phyloP scores from a whole-genome alignment of 164 flowering plant species.

The Macadamia tetraphylla region DNA sequence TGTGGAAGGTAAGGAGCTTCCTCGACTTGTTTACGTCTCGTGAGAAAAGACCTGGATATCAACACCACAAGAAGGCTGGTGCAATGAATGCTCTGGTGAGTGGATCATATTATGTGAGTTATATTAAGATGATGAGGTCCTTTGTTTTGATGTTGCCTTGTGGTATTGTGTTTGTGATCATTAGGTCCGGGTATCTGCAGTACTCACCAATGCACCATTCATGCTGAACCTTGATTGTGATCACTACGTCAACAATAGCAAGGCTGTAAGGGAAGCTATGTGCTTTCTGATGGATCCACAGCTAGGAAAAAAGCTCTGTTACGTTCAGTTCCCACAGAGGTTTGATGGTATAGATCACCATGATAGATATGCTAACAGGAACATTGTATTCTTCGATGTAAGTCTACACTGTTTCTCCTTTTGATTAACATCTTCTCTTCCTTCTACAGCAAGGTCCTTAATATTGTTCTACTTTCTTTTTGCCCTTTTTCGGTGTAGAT shows the following conservation, averaged over 20 bases:
- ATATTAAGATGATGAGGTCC: no score
- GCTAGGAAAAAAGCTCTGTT: constrained; percentile 83
- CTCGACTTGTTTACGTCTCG: constrained; percentile 26
- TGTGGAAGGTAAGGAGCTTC: constrained; percentile 83
- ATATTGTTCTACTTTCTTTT: no score
- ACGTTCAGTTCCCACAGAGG: no score
- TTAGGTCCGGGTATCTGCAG: constrained; percentile 91
- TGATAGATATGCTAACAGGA: constrained; percentile 88
- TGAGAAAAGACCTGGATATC: constrained; percentile 87
- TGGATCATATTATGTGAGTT: neutral
- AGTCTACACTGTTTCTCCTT: no score
- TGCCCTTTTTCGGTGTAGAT: constrained; percentile 35
- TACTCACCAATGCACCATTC: constrained; percentile 93
- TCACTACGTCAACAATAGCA: constrained; percentile 90
- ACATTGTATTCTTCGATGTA: constrained; percentile 88
- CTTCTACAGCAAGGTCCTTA: no score
- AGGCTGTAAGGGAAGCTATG: constrained; percentile 90
- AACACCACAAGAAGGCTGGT: constrained; percentile 67
- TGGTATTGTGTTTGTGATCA: neutral
- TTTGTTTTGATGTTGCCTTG: no score
- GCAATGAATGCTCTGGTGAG: constrained; percentile 43
- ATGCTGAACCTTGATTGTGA: constrained; percentile 91
- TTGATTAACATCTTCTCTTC: no score
- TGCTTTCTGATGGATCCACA: constrained; percentile 97
- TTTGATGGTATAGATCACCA: constrained; percentile 40